Evolutionary conservation across 768 basidiomycete species (phyloP), one percentile per base, ranked within the genome.

Genomic region (Boletus reticuloceps): DNA sequence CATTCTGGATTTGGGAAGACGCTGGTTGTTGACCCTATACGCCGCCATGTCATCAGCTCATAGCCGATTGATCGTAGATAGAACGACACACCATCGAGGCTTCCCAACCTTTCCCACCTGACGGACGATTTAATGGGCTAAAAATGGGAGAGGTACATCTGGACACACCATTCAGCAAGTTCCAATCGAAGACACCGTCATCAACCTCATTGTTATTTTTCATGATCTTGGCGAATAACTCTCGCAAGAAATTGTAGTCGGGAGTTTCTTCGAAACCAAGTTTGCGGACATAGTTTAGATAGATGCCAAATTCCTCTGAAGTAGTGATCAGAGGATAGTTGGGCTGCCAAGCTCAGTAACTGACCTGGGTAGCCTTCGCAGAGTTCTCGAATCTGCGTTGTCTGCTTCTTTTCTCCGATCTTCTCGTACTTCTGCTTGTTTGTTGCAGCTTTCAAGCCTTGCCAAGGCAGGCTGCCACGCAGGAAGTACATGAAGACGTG

Each of bases 371-470:
- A 94, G 54, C 93, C 91, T 64, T 98, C 97, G 66, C 89, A 93
- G 25, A 99, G 81, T 68, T 99, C 97, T 76, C 93, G 96, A 72
- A 99, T 98, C 8, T 90, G 89, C 29, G 97, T 98, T 14, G 90
- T 91, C 77, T 98, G 97, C 81, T 94, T 99, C 88, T 99, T 99
- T 80, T 99, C 96, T 59, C 96, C 96, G 72, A 99, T 99, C 81
- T 98, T 99, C 80, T 99, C 96, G 77, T 99, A 99, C 80, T 98
- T 93, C 73, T 98, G 97, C 79, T 99, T 99, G 80, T 99, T 98
- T 48, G 95, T 99, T 29, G 97, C 97, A 34, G 97, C 97, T 76
- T 98, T 98, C 54, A 99, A 82, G 54, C 97, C 97, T 69, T 99
- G 97, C 97, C 97, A 99, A 22, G 97, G 97, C 50, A 99, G 69